phyloP scores from a whole-genome alignment of 1,284 basidiomycete species.

The Thecaphora frezii region DNA sequence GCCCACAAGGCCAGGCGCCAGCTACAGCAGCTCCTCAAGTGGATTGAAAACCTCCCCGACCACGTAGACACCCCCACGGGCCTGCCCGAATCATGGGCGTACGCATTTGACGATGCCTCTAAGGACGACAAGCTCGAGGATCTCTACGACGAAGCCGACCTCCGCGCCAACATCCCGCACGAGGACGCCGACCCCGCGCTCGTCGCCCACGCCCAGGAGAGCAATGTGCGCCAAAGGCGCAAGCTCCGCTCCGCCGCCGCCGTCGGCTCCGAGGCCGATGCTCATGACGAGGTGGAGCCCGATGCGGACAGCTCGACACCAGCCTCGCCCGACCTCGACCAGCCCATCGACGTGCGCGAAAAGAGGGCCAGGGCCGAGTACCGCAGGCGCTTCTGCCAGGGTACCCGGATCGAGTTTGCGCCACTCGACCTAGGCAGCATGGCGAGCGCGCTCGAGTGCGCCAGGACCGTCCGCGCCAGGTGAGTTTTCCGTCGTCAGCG shows the following conservation, averaged over 20 bases:
- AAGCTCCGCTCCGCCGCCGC: conserved; percentile 32
- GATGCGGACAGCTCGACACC: conserved; percentile 1
- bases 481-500: conserved; percentile 1
- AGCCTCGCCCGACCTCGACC: conserved; percentile 22
- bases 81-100: conserved; percentile 37
- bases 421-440: conserved; percentile 56
- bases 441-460: conserved; percentile 52
- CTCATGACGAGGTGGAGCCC: conserved; percentile 3
- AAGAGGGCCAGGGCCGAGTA: conserved; percentile 45
- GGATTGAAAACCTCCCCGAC: conserved; percentile 45
- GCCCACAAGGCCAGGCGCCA: conserved; percentile 51
- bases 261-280: conserved; percentile 13
- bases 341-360: conserved; percentile 31
- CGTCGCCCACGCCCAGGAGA: conserved; percentile 35
- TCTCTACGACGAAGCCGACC: conserved; percentile 27
- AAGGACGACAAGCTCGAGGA: conserved; percentile 37
- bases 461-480: conserved; percentile 38
- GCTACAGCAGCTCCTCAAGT: conserved; percentile 42
- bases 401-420: conserved; percentile 54
- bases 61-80: conserved; percentile 39
- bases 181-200: conserved; percentile 44
- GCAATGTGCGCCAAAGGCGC: conserved; percentile 28
- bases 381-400: conserved; percentile 46
- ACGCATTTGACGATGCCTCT: conserved; percentile 19
- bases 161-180: conserved; percentile 31